Base-by-base conservation (phyloP, 805 yeast species). In the Dipodascus geniculatus region DNA sequence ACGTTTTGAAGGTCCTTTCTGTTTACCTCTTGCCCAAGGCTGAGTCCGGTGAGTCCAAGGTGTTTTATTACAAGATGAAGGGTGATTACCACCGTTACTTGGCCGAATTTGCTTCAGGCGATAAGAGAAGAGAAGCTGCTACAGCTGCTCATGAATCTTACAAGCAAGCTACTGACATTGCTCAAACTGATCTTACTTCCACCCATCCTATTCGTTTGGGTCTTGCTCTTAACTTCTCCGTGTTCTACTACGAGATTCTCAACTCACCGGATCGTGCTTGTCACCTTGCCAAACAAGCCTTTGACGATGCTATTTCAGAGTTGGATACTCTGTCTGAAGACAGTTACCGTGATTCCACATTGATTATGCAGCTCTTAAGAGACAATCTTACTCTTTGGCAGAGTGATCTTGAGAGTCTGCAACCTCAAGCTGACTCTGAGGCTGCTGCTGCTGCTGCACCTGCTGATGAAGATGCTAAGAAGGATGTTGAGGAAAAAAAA, bases 41-140 rank as follows among this genome's bases (percentile, higher is more conserved):
- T 61, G 95, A 88, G 72, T 81, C 95, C 60, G 98, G 98, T 67
- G 99, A 91, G 77, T 88, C 96, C 53, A 91, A 91, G 80, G 99
- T 91, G 54, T 91, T 91, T 75, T 91, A 91, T 80, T 91, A 89
- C 78, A 91, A 91, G 83, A 91, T 91, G 96, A 90, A 91, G 80
- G 99, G 99, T 77, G 99, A 91, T 74, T 91, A 91, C 80, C 96
- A 90, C 80, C 95, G 99, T 78, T 91, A 91, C 75, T 81, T 91
- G 74, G 99, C 99, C 57, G 99, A 91, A 77, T 91, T 93, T 68
- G 95, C 98, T 60, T 78, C 85, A 64, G 82, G 88, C 63, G 96
- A 88, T 66, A 87, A 87, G 76, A 87, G 97, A 72, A 88, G 87
- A 70, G 91, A 81, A 61, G 96, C 98, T 57, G 95, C 98, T 53